Base-by-base conservation (phyloP, 805 yeast species). In the Candida berthetii region DNA sequence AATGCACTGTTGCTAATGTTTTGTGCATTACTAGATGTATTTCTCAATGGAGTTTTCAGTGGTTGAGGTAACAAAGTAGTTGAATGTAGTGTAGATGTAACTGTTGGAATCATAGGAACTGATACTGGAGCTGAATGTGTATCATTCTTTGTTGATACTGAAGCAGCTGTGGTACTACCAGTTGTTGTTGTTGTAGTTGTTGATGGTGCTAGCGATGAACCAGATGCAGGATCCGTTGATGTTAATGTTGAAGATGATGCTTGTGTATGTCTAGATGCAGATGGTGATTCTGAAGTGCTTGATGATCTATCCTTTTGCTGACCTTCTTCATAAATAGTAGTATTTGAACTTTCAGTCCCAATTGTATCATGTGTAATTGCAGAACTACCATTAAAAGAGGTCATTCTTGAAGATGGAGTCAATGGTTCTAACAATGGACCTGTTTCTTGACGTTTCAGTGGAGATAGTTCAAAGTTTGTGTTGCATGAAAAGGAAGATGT, bases 351-450 rank as follows among this genome's bases (percentile, higher is more conserved):
- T 22, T 22, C 25, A 22, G 25, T 7, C 6, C 25, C 25, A 22
- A 22, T 22, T 7, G 6, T 22, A 22, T 22, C 25, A 22, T 22
- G 25, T 22, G 25, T 22, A 22, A 22, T 22, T 7, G 9, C 25
- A 22, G 25, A 22, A 22, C 25, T 22, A 22, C 25, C 25, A 22
- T 29, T 29, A 34, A 45, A 51, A 9, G 56, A 45, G 7, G 49
- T 50, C 8, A 46, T 24, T 36, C 52, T 46, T n/a, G 59, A 51
- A 4, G 68, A 74, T 14, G 85, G 85, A 5, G 85, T 77, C 38
- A 78, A 58, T 13, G 87, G 85, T 57, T 79, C 85, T 38, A 80
- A 62, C 35, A 80, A 60, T 6, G 86, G 85, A 2, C 85, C 86
- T 3, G 83, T 74, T 43, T 77, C 82, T 42, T 69, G 68, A 6